Evolutionary conservation across 108 stramenopile species (phyloP), one percentile per base, ranked within the genome.

Genomic region (Bacterosira constricta): DNA sequence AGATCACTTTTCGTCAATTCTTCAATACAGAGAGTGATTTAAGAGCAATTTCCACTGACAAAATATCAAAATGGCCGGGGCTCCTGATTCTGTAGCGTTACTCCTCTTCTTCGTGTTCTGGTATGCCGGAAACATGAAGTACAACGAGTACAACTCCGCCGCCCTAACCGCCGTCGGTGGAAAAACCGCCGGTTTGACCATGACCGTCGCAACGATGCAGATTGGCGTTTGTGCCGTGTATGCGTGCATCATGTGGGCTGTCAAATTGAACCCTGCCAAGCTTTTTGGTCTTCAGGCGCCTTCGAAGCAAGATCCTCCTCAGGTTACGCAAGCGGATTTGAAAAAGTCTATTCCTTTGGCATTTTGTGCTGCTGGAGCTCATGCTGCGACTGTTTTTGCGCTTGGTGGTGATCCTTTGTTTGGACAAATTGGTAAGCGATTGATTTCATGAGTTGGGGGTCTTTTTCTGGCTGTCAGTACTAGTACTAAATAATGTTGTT

Each of bases 101-200:
- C 32, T 64, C 12, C 69, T 79, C 32, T 77, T 82, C 80, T 71
- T 83, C 55, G 77, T 82, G 30, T 66, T 79, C 69, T 83, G 75
- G 75, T 72, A 88, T 39, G 73, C 73, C 36, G 63, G 84, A 30
- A 88, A 85, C 77, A 82, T 78, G 77, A 82, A 85, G 55, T 85
- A 85, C 84, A 85, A 85, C 47, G 81, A 82, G 64, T 82, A 85
- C 68, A 85, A 85, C 81, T 82, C 80, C 11, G 73, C 77, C 36
- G 75, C 84, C 0, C 61, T 83, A 7, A 79, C 69, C 42, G 82
- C 82, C 26, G 80, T 82, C 17, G 84, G 81, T 26, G 81, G 81
- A 1, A 82, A 82, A 36, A 82, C 77, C 11, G 69, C 73, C 4
- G 84, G 81, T 8, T 42, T 85, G 77, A 82, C 84, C 66, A 77